phyloP scores from a whole-genome alignment of 2,329 filamentous ascomycete species.

The Graphiopsis chlorocephala region DNA sequence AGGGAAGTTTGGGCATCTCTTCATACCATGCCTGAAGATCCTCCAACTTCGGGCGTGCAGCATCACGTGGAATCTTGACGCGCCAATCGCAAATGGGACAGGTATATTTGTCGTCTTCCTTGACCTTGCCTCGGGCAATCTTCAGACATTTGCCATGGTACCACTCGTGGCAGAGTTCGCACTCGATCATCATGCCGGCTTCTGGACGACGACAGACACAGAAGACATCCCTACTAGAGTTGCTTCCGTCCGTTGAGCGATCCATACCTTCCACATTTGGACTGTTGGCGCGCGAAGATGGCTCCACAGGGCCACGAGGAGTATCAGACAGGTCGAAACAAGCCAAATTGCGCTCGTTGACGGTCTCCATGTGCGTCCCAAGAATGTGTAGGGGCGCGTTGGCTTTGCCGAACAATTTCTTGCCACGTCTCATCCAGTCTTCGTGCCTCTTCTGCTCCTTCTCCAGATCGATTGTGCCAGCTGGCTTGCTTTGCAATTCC shows the following conservation, averaged over 20 bases:
- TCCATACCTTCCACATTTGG: conserved; percentile 47
- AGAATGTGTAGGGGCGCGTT: conserved; percentile 96
- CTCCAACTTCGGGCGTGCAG: conserved; percentile 89
- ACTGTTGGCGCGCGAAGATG: conserved; percentile 77
- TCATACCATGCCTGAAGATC: conserved; percentile 81
- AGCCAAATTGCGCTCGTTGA: conserved; percentile 80
- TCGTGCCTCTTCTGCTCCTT: conserved; percentile 93
- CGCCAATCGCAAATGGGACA: conserved; percentile 98
- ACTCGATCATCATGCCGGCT: conserved; percentile 99
- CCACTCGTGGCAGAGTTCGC: conserved; percentile 97
- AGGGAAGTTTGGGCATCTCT: conserved; percentile 71
- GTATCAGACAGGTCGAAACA: conserved; percentile 92
- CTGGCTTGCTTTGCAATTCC: conserved; percentile 87
- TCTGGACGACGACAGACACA: conserved; percentile 93
- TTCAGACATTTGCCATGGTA: conserved; percentile 98
- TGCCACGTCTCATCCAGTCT: conserved; percentile 98
- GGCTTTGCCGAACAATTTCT: conserved; percentile 96
- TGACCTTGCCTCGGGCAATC: conserved; percentile 94
- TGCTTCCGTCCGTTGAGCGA: conserved; percentile 44
- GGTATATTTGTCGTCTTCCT: conserved; percentile 97
- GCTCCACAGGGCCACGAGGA: conserved; percentile 85
- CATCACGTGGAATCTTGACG: conserved; percentile 93
- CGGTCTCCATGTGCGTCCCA: conserved; percentile 89
- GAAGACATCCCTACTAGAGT: conserved; percentile 73
- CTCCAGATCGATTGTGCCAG: conserved; percentile 86